Evolutionary conservation across 352 stramenopile genomes (phyloP).

Genomic region (Globisporangium okanoganense): DNA sequence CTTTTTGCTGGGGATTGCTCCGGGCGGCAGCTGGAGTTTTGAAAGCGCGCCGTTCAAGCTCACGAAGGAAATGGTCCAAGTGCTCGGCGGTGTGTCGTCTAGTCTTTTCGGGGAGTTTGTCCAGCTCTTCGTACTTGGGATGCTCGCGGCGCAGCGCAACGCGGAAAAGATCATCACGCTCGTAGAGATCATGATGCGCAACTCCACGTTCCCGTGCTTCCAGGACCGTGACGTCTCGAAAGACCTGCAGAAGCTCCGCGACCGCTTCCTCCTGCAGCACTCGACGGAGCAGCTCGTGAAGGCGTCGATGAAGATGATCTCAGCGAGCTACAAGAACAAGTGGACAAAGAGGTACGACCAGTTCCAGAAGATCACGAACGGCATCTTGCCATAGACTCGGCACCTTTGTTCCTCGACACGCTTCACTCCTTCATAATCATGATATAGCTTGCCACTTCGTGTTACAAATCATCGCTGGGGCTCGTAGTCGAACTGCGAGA

Average conservation of each 20-base stretch:
- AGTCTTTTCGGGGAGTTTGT: conserved; percentile 69
- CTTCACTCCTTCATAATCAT: not conserved
- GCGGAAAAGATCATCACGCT: conserved; percentile 63
- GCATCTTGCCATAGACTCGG: conserved; percentile 59
- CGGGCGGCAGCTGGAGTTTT: conserved; percentile 90
- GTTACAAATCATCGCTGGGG: conserved; percentile 23
- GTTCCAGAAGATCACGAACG: conserved; percentile 92
- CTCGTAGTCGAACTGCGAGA: conserved; percentile 86
- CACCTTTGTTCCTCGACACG: not conserved
- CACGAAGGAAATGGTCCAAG: conserved; percentile 92
- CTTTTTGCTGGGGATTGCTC: conserved; percentile 93
- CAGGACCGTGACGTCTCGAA: conserved; percentile 87
- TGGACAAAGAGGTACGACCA: conserved; percentile 93
- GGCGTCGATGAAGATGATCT: conserved; percentile 82
- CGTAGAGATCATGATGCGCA: conserved; percentile 82
- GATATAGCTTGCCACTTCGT: too few relatives aligned
- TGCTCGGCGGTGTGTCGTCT: conserved; percentile 73
- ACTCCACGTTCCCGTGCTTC: conserved; percentile 78
- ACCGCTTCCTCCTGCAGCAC: conserved; percentile 54
- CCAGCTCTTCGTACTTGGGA: conserved; percentile 48
- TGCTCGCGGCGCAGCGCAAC: conserved; percentile 52
- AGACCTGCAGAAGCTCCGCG: conserved; percentile 65
- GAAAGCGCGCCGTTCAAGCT: conserved; percentile 96
- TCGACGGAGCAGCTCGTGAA: conserved; percentile 70
- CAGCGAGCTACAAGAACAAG: conserved; percentile 91